Percentiles rank a stretch among this genome's conserved stretches.
phyloP scores from a whole-genome alignment of 1,139 yeast genomes.

The Suhomyces guaymorum region DNA sequence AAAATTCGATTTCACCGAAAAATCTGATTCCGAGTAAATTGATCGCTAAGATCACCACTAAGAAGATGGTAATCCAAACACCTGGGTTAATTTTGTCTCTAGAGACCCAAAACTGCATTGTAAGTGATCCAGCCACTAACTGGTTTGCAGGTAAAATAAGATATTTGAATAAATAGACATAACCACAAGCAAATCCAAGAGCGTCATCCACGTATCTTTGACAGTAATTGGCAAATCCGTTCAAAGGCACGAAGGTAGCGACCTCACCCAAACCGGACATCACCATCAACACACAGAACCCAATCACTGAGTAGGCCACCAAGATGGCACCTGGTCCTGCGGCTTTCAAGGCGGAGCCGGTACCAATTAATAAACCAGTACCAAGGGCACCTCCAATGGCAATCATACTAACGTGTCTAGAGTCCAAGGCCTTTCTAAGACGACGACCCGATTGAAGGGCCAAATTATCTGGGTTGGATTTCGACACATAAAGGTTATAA shows the following conservation, averaged over 20 bases:
- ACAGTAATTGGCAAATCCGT: conserved; percentile 72
- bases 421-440: conserved; percentile 60
- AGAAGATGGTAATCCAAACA: conserved; percentile 58
- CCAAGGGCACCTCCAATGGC: conserved; percentile 59
- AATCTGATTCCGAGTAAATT: conserved; percentile 38
- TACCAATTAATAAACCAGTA: conserved; percentile 71
- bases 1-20: conserved; percentile 71
- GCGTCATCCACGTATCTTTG: conserved; percentile 69
- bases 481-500: conserved; percentile 48
- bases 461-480: conserved; percentile 43
- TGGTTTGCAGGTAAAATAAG: conserved; percentile 68
- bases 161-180: conserved; percentile 62
- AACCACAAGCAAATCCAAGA: conserved; percentile 75
- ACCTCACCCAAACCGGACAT: conserved; percentile 76
- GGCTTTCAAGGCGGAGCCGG: conserved; percentile 59
- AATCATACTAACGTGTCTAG: conserved; percentile 76
- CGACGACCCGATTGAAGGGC: conserved; percentile 49
- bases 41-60: conserved; percentile 42
- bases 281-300: conserved; percentile 64
- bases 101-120: conserved; percentile 62
- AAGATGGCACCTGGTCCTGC: conserved; percentile 75
- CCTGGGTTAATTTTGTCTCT: conserved; percentile 53
- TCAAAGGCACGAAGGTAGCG: conserved; percentile 71
- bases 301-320: conserved; percentile 61
- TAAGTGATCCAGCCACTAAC: conserved; percentile 57